Evolutionary conservation across 2,329 filamentous ascomycete species (phyloP).

Genomic region (Trichoderma sp.): DNA sequence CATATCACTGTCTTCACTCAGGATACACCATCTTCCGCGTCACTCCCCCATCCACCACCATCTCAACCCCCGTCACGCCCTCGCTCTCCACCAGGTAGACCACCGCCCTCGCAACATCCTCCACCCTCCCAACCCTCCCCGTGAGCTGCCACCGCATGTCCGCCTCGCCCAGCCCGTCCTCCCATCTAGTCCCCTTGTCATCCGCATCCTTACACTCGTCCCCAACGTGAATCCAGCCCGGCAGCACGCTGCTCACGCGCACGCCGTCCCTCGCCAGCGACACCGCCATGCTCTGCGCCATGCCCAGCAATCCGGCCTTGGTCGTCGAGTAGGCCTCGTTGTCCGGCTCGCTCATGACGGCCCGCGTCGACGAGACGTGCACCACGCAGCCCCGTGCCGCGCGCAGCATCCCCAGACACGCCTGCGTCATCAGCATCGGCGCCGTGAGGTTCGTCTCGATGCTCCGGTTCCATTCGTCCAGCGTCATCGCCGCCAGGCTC

Average conservation of each 20-base stretch:
- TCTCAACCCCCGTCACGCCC: conserved; percentile 35
- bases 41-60: conserved; percentile 37
- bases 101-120: conserved; percentile 41
- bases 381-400: conserved; percentile 39
- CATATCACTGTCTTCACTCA: conserved; percentile 27
- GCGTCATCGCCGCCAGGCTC: conserved; percentile 35
- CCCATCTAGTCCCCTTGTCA: conserved; percentile 45
- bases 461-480: conserved; percentile 42
- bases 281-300: conserved; percentile 52
- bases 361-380: conserved; percentile 53
- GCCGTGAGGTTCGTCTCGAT: conserved; percentile 44
- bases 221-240: conserved; percentile 54
- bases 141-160: conserved; percentile 53
- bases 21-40: conserved; percentile 38
- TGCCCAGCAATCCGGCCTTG: conserved; percentile 52
- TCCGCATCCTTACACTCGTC: conserved; percentile 40
- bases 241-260: conserved; percentile 51
- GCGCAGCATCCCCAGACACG: conserved; percentile 34
- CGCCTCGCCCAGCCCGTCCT: conserved; percentile 46
- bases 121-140: conserved; percentile 52
- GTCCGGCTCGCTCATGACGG: conserved; percentile 50
- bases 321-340: conserved; percentile 53
- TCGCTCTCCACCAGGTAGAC: conserved; percentile 33
- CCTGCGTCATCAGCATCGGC: conserved; percentile 36
- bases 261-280: conserved; percentile 47